Percentiles rank a stretch among this genome's conserved stretches.
Conservation (phyloP, 345 rosid genomes). For the Populus pruinosa region DNA sequence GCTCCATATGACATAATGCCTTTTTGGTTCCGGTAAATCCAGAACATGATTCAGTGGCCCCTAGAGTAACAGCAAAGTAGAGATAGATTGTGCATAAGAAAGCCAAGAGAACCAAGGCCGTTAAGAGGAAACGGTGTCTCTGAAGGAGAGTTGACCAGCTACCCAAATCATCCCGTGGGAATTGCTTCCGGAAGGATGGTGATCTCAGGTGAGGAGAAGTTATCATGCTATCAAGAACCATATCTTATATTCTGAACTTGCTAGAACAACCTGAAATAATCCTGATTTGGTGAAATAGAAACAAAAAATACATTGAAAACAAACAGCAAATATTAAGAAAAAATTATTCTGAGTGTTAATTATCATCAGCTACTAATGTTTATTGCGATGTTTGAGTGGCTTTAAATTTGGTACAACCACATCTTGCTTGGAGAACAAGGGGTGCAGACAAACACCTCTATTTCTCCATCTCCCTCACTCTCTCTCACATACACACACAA, state of each 20-base stretch:
- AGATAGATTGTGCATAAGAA: constrained; percentile 86
- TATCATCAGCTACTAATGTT: background rate
- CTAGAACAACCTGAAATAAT: constrained; percentile 8
- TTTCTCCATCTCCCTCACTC: too few relatives aligned
- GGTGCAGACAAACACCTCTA: too few relatives aligned
- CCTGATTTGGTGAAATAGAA: background rate
- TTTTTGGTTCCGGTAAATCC: constrained; percentile 60
- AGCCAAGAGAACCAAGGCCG: constrained; percentile 66
- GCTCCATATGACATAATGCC: constrained; percentile 55
- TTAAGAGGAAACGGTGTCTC: constrained; percentile 85
- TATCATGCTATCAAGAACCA: constrained; percentile 72
- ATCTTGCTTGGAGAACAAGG: too few relatives aligned
- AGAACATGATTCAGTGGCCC: constrained; percentile 55
- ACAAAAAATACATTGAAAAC: background rate
- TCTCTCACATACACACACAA: too few relatives aligned
- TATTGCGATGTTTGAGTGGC: too few relatives aligned
- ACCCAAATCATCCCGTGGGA: constrained; percentile 67
- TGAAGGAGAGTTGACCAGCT: constrained; percentile 68
- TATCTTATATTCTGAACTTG: constrained; percentile 11
- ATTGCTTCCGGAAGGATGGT: constrained; percentile 56
- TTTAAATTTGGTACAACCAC: too few relatives aligned
- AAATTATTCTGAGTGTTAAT: background rate
- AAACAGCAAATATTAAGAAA: background rate
- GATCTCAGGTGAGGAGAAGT: constrained; percentile 76
- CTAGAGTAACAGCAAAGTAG: constrained; percentile 86